Percentiles rank a stretch among this genome's conserved stretches.
phyloP scores from a whole-genome alignment of 345 rosid species.

The Hibiscus trionum region DNA sequence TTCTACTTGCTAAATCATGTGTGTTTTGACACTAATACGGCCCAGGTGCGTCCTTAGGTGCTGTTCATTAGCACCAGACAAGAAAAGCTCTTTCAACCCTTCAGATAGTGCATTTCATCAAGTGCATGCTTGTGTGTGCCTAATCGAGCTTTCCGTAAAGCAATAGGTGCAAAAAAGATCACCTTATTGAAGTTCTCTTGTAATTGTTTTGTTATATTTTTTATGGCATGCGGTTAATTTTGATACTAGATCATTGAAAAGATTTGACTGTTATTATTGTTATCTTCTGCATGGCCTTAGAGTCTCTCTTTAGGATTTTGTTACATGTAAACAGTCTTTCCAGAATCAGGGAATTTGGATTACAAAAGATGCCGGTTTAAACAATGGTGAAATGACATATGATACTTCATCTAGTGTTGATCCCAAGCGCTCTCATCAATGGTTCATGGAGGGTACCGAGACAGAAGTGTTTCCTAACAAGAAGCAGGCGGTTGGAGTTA shows the following conservation, averaged over 20 bases:
- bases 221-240: neutral
- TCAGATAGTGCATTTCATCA: neutral
- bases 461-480: conserved; percentile 35
- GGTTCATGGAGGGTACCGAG: conserved; percentile 39
- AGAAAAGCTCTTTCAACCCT: neutral
- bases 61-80: neutral
- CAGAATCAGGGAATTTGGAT: conserved; percentile 50
- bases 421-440: conserved; percentile 39
- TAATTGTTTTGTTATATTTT: neutral
- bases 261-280: neutral
- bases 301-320: neutral
- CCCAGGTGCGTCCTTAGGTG: neutral
- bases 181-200: neutral
- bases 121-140: neutral
- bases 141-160: neutral
- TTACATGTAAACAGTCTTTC: conserved; percentile 10
- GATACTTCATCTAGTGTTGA: conserved; percentile 32
- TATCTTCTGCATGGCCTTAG: neutral
- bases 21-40: neutral
- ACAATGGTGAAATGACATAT: conserved; percentile 28
- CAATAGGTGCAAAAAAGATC: neutral
- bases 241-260: neutral
- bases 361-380: conserved; percentile 28
- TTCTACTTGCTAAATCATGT: neutral
- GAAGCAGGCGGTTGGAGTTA: conserved; percentile 36